Conservation (phyloP, 805 yeast genomes). For the Helenozyma rhizophorensis region DNA sequence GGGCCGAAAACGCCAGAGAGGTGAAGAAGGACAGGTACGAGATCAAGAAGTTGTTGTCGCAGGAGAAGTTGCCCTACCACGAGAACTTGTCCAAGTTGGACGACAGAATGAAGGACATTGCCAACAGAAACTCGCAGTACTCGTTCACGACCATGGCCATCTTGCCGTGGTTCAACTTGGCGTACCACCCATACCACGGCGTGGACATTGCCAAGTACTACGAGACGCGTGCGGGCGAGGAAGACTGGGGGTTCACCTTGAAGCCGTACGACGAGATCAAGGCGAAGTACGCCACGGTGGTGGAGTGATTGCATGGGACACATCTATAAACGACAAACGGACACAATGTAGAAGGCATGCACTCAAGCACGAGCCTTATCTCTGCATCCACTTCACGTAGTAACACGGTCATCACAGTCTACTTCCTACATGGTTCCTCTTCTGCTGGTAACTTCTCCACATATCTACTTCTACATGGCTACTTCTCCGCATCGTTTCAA, state of each 20-base stretch:
- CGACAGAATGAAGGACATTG: slow-evolving; percentile 66
- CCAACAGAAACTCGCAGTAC: slow-evolving; percentile 74
- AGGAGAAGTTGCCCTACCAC: slow-evolving; percentile 66
- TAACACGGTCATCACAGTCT: background rate
- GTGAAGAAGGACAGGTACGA: slow-evolving; percentile 70
- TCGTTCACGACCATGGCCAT: slow-evolving; percentile 56
- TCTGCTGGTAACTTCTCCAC: too few relatives aligned
- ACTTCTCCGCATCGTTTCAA: too few relatives aligned
- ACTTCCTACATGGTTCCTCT: background rate
- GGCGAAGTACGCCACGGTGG: slow-evolving; percentile 19
- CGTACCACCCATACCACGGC: slow-evolving; percentile 78
- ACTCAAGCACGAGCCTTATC: slow-evolving; percentile 3
- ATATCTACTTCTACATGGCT: too few relatives aligned
- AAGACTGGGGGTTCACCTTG: slow-evolving; percentile 51
- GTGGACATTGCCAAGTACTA: slow-evolving; percentile 47
- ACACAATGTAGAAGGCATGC: slow-evolving; percentile 4
- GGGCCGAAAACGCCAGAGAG: slow-evolving; percentile 67
- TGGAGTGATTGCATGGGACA: slow-evolving; percentile 12
- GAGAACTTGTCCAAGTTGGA: slow-evolving; percentile 50
- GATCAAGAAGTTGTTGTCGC: slow-evolving; percentile 58
- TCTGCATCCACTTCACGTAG: background rate
- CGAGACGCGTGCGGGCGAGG: slow-evolving; percentile 55
- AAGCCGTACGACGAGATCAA: slow-evolving; percentile 49
- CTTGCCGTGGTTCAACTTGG: slow-evolving; percentile 81
- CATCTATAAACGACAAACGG: too few relatives aligned